These are phyloP conservation scores for Fennellomyces sp. DNA, from an alignment of 371 early-diverging fungal genomes.

Conservation along the genomic window DNA sequence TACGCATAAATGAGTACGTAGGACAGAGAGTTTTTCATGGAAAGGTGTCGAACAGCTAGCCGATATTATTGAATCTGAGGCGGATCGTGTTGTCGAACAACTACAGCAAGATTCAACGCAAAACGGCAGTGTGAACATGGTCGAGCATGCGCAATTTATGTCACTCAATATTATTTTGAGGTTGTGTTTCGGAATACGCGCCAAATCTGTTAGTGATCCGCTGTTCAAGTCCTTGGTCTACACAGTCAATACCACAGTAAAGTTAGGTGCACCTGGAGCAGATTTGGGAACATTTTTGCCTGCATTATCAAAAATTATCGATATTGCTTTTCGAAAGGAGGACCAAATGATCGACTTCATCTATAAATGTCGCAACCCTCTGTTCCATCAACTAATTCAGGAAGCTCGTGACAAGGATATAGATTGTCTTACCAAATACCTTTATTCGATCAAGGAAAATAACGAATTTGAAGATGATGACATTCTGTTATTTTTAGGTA, in stretches of 20 bases:
- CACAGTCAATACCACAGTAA: constrained; percentile 2
- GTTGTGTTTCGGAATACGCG: constrained; percentile 4
- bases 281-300: constrained; percentile 21
- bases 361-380: neutral
- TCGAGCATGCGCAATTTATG: neutral
- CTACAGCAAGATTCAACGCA: neutral
- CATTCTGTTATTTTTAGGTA: constrained; percentile 11
- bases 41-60: constrained; percentile 5
- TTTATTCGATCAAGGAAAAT: neutral
- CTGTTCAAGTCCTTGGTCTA: constrained; percentile 4
- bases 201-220: constrained; percentile 10
- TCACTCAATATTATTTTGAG: constrained; percentile 7
- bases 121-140: neutral
- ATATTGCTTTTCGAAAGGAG: neutral
- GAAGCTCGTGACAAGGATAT: neutral
- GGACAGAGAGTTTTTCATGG: constrained; percentile 1
- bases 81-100: neutral
- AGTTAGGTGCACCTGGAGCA: constrained; percentile 1
- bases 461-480: neutral
- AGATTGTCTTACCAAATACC: neutral
- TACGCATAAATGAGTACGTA: too few species aligned
- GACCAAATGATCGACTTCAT: neutral
- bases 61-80: neutral
- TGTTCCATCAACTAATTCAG: neutral
- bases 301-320: neutral